Evolutionary conservation across 2,329 filamentous ascomycete species (phyloP).

Genomic region (Xylariales sp.): DNA sequence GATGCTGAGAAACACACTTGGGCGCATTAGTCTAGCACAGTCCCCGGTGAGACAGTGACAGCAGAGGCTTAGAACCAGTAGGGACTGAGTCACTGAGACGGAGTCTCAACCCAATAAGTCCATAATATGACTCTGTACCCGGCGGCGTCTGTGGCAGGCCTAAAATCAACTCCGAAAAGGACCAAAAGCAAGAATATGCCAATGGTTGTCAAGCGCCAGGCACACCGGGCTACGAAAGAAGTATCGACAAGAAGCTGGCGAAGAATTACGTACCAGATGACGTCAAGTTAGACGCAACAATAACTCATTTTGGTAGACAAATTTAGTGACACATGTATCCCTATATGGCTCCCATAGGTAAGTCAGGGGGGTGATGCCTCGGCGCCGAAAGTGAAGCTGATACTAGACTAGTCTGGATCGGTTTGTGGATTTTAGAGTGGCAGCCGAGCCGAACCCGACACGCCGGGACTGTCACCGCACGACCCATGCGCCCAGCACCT

Average conservation of each 20-base stretch:
- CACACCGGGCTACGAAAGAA: not conserved
- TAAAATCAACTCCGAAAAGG: not conserved
- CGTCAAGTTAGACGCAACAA: too few species aligned
- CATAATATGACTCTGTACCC: not conserved
- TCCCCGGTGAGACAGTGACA: conserved; percentile 6
- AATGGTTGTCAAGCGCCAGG: not conserved
- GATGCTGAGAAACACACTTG: not conserved
- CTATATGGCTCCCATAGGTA: not conserved
- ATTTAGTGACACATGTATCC: not conserved
- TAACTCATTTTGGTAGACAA: too few species aligned
- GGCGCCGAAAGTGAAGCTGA: not conserved
- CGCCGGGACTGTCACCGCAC: not conserved
- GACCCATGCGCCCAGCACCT: too few species aligned
- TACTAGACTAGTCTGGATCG: not conserved
- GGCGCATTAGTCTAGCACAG: not conserved
- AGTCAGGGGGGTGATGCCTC: too few species aligned
- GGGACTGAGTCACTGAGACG: conserved; percentile 11
- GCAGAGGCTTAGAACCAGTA: conserved; percentile 7
- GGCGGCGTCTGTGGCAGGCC: not conserved
- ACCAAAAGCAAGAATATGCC: not conserved
- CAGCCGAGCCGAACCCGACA: conserved; percentile 4
- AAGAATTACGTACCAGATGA: too few species aligned
- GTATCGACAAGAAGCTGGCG: too few species aligned
- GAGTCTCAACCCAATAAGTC: conserved; percentile 11
- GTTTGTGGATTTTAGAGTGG: not conserved